A percentile compares a stretch with the other conserved stretches of the same genome.
These are phyloP conservation scores for Boletus pseudopeckii DNA, from an alignment of 768 basidiomycete species.

Conservation along the genomic window DNA sequence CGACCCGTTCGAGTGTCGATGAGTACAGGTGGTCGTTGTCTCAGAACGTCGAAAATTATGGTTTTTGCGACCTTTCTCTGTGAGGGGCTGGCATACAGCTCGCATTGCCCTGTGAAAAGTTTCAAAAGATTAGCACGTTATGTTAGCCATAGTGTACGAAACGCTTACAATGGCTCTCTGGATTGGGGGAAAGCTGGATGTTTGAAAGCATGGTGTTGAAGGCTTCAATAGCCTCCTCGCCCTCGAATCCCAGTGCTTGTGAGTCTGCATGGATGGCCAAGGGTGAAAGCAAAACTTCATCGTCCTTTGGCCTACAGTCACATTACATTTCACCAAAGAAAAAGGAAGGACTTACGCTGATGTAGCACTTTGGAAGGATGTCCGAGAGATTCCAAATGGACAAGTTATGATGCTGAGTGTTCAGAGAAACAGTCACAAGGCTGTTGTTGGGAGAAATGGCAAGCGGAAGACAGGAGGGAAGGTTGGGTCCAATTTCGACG, in stretches of 20 bases:
- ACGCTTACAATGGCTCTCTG: conserved; percentile 2
- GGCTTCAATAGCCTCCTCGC: not conserved
- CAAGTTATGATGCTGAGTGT: not conserved
- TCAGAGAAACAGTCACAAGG: not conserved
- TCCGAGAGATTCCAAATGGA: not conserved
- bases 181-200: not conserved
- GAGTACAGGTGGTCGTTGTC: not conserved
- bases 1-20: conserved; percentile 3
- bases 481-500: not conserved
- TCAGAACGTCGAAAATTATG: not conserved
- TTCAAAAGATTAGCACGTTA: not conserved
- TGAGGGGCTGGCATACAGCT: not conserved
- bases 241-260: not conserved
- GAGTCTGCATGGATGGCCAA: not conserved
- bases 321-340: not conserved
- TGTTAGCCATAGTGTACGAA: not conserved
- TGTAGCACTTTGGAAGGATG: conserved; percentile 1
- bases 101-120: not conserved
- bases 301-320: not conserved
- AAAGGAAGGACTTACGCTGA: not conserved
- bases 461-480: not conserved
- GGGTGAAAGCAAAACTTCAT: not conserved
- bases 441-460: conserved; percentile 1
- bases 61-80: not conserved
- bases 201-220: not conserved